Conservation (phyloP, 202 grass and related monocot genomes). For the Schoenoplectus triqueter region DNA sequence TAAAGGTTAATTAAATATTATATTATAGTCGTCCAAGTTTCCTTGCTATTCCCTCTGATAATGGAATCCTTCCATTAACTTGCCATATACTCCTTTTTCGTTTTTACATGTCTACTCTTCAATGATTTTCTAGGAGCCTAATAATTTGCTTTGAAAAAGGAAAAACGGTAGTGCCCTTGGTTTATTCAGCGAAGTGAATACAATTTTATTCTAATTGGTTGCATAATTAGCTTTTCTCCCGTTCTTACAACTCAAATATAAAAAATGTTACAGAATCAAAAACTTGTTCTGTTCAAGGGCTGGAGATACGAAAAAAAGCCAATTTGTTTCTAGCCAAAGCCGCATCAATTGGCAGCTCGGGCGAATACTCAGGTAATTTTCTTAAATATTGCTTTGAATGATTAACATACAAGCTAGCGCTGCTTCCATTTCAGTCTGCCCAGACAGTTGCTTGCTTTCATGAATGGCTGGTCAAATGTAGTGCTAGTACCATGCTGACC, state of each 20-base stretch:
- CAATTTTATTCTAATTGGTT: background rate
- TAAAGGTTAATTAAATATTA: background rate
- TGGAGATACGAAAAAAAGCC: slow-evolving; percentile 15
- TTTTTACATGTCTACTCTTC: background rate
- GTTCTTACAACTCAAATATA: background rate
- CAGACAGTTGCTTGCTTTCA: background rate
- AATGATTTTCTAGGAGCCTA: background rate
- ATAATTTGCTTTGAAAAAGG: background rate
- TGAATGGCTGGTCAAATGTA: background rate
- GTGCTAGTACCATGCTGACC: background rate
- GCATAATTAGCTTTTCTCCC: background rate
- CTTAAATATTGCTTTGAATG: slow-evolving; percentile 22
- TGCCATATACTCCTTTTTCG: background rate
- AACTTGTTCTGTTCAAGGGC: background rate
- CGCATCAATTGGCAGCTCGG: slow-evolving; percentile 39
- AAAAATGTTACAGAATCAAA: slow-evolving; percentile 24
- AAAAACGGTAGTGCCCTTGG: background rate
- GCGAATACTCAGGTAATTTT: slow-evolving; percentile 37
- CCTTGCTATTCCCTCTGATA: background rate
- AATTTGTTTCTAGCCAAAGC: slow-evolving; percentile 37
- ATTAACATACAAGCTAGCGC: background rate
- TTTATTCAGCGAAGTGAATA: background rate
- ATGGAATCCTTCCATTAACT: background rate
- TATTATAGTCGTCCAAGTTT: background rate
- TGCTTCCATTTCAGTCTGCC: background rate